Percentiles rank a stretch among this genome's conserved stretches.
These are phyloP conservation scores for Cordyceps farinosa DNA, from an alignment of 2,329 filamentous ascomycete genomes.

Conservation along the genomic window DNA sequence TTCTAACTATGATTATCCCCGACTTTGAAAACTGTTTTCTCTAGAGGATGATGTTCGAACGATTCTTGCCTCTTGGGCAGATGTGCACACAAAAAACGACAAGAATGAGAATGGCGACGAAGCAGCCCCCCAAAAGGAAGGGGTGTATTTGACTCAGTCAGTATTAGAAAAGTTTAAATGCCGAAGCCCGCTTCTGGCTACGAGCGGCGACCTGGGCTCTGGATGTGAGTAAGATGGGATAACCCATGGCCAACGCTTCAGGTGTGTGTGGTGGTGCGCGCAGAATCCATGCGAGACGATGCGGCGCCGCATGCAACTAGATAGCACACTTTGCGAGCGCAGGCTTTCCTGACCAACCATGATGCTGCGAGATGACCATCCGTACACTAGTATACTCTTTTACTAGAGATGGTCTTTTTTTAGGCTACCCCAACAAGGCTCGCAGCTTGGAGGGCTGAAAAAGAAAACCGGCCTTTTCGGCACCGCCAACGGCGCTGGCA, in stretches of 20 bases:
- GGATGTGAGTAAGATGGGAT: background rate
- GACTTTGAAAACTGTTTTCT: no score
- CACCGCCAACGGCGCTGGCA: background rate
- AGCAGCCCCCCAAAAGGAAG: no score
- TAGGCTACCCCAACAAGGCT: background rate
- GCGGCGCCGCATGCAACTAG: no score
- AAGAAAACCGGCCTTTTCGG: background rate
- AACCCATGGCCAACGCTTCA: no score
- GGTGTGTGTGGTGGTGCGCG: background rate
- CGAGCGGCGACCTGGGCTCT: background rate
- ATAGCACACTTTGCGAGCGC: no score
- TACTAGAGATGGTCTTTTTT: background rate
- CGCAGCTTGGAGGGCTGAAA: constrained; percentile 6
- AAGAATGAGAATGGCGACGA: no score
- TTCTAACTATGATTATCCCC: no score
- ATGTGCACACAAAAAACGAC: background rate
- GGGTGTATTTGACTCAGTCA: no score
- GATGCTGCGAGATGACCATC: background rate
- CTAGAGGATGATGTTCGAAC: background rate
- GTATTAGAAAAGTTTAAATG: background rate
- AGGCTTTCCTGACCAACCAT: background rate
- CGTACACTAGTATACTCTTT: background rate
- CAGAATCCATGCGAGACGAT: background rate
- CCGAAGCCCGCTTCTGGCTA: background rate
- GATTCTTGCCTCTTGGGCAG: background rate